phyloP scores from a whole-genome alignment of 192 early-diverging fungal genomes.

The Podila horticola region DNA sequence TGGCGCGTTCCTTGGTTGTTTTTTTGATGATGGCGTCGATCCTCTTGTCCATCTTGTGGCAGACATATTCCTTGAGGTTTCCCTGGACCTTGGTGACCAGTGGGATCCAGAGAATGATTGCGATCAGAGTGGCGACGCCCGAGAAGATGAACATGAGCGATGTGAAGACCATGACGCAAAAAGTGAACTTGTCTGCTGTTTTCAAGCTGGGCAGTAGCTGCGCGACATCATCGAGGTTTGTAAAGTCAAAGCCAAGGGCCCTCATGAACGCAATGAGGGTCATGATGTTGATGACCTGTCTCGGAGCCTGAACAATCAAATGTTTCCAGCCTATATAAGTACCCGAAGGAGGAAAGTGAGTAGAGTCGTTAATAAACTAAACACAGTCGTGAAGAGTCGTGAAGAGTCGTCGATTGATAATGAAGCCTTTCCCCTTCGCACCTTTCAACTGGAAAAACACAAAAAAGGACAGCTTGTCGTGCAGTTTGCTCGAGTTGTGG shows the following conservation, averaged over 20 bases:
- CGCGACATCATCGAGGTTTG: conserved; percentile 9
- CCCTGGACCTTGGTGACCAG: conserved; percentile 77
- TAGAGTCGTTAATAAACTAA: too few relatives aligned
- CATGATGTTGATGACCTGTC: conserved; percentile 72
- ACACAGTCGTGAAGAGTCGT: too few relatives aligned
- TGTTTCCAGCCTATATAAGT: conserved; percentile 76
- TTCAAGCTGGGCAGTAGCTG: conserved; percentile 10
- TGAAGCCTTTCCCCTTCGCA: conserved; percentile 3
- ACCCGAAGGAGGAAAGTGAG: too few relatives aligned
- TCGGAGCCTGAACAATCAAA: conserved; percentile 78
- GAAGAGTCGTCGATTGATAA: too few relatives aligned
- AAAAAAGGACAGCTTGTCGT: conserved; percentile 80
- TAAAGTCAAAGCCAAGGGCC: conserved; percentile 7
- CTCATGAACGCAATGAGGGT: conserved; percentile 54
- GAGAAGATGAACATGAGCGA: conserved; percentile 68
- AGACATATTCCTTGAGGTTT: conserved; percentile 87
- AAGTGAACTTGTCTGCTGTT: conserved; percentile 13
- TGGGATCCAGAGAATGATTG: conserved; percentile 78
- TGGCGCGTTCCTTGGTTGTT: conserved; percentile 5
- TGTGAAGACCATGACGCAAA: conserved; percentile 65
- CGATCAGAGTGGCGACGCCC: conserved; percentile 61
- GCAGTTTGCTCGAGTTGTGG: conserved; percentile 63
- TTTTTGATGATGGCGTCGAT: conserved; percentile 29
- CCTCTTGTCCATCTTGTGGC: conserved; percentile 88
- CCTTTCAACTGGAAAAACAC: conserved; percentile 84